phyloP scores from a whole-genome alignment of 2,329 filamentous ascomycete species.

The Penicillium sp. region DNA sequence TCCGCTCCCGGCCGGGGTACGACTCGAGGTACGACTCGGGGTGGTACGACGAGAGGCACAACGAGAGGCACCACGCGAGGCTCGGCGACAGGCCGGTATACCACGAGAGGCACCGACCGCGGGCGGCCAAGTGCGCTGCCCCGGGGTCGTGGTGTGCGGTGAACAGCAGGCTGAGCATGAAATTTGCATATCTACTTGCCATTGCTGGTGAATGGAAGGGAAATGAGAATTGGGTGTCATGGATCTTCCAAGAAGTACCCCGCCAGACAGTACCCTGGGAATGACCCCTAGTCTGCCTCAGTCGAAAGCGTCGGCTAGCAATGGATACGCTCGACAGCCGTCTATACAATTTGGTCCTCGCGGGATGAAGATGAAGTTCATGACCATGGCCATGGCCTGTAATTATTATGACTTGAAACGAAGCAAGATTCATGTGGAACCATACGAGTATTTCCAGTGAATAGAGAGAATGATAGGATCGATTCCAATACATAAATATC shows the following conservation, averaged over 20 bases:
- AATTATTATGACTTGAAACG: conserved; percentile 13
- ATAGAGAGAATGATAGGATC: not conserved
- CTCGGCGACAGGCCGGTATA: conserved; percentile 41
- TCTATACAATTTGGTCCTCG: not conserved
- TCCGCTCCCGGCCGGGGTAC: conserved; percentile 26
- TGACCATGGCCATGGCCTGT: conserved; percentile 2
- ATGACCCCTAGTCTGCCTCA: too few species aligned
- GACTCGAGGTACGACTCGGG: not conserved
- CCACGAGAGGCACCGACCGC: conserved; percentile 44
- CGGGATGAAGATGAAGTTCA: not conserved
- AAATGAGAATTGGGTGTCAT: not conserved
- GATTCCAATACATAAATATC: not conserved
- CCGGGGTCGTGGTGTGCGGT: conserved; percentile 48
- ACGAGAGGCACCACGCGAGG: conserved; percentile 36
- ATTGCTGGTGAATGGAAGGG: not conserved
- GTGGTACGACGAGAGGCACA: conserved; percentile 27
- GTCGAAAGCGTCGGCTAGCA: not conserved
- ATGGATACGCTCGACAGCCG: not conserved
- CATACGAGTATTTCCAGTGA: not conserved
- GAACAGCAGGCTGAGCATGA: conserved; percentile 22
- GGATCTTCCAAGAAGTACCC: not conserved
- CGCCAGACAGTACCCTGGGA: not conserved
- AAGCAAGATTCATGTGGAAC: not conserved
- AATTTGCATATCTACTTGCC: not conserved
- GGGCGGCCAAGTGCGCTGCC: conserved; percentile 48